Evolutionary conservation across 23 red algal genomes (phyloP).

Genomic region (Rhodosorus marinus): DNA sequence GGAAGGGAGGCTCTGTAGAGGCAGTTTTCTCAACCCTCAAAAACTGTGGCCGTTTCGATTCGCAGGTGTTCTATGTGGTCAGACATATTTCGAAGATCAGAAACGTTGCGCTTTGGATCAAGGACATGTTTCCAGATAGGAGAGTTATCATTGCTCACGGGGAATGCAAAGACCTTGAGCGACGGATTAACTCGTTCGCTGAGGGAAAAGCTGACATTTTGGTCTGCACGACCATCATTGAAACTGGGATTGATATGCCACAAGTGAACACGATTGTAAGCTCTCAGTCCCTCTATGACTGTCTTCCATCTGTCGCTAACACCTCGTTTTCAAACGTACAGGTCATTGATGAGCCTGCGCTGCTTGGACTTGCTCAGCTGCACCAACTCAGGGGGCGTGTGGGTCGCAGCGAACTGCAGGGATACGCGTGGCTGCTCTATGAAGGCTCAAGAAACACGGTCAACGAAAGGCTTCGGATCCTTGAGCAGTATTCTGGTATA

Average conservation of each 20-base stretch:
- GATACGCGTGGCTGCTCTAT: slow-evolving; percentile 46
- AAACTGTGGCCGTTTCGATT: too few relatives aligned
- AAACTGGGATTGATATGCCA: slow-evolving; percentile 93
- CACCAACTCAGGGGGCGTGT: slow-evolving; percentile 96
- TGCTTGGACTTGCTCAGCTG: slow-evolving; percentile 79
- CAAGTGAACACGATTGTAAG: slow-evolving; percentile 71
- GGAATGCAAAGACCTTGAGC: slow-evolving; percentile 34
- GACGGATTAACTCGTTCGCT: slow-evolving; percentile 51
- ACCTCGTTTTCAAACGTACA: too few relatives aligned
- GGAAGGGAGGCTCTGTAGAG: too few relatives aligned
- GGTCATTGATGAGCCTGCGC: slow-evolving; percentile 43
- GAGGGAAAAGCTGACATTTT: slow-evolving; percentile 44
- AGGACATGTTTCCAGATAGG: slow-evolving; percentile 20
- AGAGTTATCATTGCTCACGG: slow-evolving; percentile 67
- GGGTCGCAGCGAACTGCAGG: slow-evolving; percentile 46
- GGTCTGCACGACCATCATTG: slow-evolving; percentile 90
- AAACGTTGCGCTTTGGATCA: slow-evolving; percentile 14
- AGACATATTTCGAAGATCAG: slow-evolving; percentile 59
- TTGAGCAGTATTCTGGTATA: slow-evolving; percentile 1
- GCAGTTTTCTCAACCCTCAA: too few relatives aligned
- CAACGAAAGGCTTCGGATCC: not conserved
- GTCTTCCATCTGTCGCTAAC: too few relatives aligned
- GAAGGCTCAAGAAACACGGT: not conserved
- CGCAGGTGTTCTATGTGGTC: too few relatives aligned
- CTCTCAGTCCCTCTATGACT: too few relatives aligned